Base-by-base conservation (phyloP, 2,329 filamentous ascomycete species). In the Penicillium sp. region DNA sequence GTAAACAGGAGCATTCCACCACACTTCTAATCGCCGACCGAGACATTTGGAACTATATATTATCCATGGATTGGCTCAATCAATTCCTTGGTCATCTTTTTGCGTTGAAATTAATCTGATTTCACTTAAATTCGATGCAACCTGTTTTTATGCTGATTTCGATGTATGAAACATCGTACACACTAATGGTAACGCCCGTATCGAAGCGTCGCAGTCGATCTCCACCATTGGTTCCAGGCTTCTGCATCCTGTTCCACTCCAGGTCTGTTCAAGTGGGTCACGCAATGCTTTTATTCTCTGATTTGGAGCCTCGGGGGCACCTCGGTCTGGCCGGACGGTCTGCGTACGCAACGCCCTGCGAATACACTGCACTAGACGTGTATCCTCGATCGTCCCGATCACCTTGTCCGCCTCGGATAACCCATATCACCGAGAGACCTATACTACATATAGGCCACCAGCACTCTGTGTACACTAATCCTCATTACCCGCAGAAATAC, bases 211-310 rank as follows among this genome's bases (percentile, higher is more conserved):
- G 44, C 56, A 54, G 55, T 23, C 29, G 23, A 62, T 62, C 60
- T 49, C 62, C 62, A 63, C 62, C 53, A 33, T 55, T 57, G 44
- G 49, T 55, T 53, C 51, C 47, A 55, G 60, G 40, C 58, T 55
- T 55, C 20, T 60, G 44, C 37, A 37, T 53, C 47, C 53, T 53
- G 42, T 55, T 54, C 59, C 59, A 63, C 54, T 42, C 4, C 49
- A n/a, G 33, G 44, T 6, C 41, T 49, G 33, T 35, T 49, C 35
- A 56, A 53, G 62, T 65, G 62, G 62, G 62, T 58, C 59, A 42
- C 25, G 51, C 44, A 53, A 60, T 62, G 54, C 62, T 56, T 57
- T 57, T 57, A 49, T 49, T 58, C 46, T 51, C 47, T 37, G 54
- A 54, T 53, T 55, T 53, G 54, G 56, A 61, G 61, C 54, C 61